Evolutionary conservation across 1,284 basidiomycete genomes (phyloP).

Genomic region (Calocybe gambosa): DNA sequence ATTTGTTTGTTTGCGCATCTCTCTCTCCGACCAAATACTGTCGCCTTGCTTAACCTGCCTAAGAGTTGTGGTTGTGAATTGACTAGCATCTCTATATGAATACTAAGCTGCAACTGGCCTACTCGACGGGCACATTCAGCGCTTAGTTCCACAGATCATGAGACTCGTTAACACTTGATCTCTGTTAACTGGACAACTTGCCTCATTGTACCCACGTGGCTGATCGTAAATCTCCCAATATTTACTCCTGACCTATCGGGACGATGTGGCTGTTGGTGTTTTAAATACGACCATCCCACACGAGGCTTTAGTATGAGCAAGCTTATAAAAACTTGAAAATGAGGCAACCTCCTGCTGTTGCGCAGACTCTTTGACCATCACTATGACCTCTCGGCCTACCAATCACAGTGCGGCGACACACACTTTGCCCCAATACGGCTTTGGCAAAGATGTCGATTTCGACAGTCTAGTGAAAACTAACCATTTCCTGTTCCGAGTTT

Average conservation of each 20-base stretch:
- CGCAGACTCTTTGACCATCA: constrained; percentile 4
- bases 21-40: too few relatives aligned
- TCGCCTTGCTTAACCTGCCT: too few relatives aligned
- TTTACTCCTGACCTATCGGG: not conserved
- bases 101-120: too few relatives aligned
- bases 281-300: constrained; percentile 22
- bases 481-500: constrained; percentile 69
- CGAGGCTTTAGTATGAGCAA: constrained; percentile 20
- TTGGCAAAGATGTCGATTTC: constrained; percentile 56
- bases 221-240: constrained; percentile 1
- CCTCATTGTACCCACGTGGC: constrained; percentile 12
- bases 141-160: too few relatives aligned
- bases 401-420: constrained; percentile 8
- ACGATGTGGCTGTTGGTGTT: constrained; percentile 13
- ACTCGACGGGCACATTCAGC: too few relatives aligned
- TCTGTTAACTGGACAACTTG: too few relatives aligned
- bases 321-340: constrained; percentile 17
- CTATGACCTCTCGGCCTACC: constrained; percentile 6
- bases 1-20: not conserved
- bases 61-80: too few relatives aligned
- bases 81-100: too few relatives aligned
- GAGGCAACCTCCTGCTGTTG: not conserved
- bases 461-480: constrained; percentile 54
- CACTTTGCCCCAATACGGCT: constrained; percentile 64
- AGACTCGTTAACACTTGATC: too few relatives aligned